Percentiles rank a stretch among this genome's conserved stretches.
Conservation (phyloP, 805 yeast species). For the Hanseniaspora occidentalis region DNA sequence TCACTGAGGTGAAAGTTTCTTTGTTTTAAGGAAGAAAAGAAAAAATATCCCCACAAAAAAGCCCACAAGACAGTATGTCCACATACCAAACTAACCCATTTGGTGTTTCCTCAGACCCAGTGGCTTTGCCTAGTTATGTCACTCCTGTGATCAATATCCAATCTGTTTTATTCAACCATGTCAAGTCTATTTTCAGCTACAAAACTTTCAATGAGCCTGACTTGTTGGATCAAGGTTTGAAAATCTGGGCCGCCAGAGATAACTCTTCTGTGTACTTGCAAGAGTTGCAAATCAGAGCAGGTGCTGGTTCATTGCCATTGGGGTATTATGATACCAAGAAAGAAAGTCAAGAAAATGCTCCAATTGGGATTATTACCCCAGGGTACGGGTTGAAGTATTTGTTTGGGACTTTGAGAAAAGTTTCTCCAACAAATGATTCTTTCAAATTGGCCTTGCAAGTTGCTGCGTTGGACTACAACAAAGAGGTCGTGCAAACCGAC, state of each 20-base stretch:
- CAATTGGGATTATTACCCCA: conserved; percentile 42
- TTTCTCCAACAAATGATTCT: conserved; percentile 21
- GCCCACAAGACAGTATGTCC: background rate
- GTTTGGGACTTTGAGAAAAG: conserved; percentile 42
- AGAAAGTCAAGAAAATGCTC: conserved; percentile 15
- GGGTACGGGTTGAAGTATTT: conserved; percentile 57
- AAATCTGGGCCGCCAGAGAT: conserved; percentile 36
- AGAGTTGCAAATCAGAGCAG: conserved; percentile 60
- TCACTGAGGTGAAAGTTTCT: too few relatives aligned
- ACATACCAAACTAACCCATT: conserved; percentile 36
- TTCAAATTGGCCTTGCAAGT: conserved; percentile 56
- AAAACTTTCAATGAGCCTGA: conserved; percentile 52
- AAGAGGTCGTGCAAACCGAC: conserved; percentile 44
- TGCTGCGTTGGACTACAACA: conserved; percentile 64
- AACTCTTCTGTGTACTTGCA: conserved; percentile 10
- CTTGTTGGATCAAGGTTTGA: conserved; percentile 45
- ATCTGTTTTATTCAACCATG: conserved; percentile 39
- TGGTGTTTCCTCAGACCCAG: conserved; percentile 49
- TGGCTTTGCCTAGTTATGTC: conserved; percentile 35
- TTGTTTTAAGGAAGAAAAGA: background rate
- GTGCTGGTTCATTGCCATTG: conserved; percentile 68
- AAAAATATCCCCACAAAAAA: background rate
- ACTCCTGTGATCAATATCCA: conserved; percentile 42
- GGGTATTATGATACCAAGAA: conserved; percentile 45
- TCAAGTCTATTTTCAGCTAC: conserved; percentile 53